These are phyloP conservation scores for Blastomyces emzantsi DNA, from an alignment of 2,329 filamentous ascomycete genomes.

Conservation along the genomic window DNA sequence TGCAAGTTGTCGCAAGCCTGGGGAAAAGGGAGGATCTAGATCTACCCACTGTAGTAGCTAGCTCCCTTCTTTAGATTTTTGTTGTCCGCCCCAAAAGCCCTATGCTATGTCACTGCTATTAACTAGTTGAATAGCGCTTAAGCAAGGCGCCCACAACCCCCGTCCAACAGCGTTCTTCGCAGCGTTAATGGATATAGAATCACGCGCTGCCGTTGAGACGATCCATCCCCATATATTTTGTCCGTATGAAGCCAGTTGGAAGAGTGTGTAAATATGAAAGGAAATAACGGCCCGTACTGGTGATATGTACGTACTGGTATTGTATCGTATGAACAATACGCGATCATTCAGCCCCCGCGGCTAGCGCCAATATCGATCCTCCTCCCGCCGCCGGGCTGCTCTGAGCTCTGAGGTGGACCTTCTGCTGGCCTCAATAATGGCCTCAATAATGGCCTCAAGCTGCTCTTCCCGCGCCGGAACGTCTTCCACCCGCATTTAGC, in stretches of 20 bases:
- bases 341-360: not conserved
- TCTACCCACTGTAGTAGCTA: no score
- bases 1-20: no score
- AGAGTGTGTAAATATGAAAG: not conserved
- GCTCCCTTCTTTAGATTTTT: no score
- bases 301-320: not conserved
- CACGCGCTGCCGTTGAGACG: not conserved
- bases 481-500: constrained; percentile 6
- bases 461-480: constrained; percentile 1
- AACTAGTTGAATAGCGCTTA: no score
- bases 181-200: not conserved
- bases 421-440: no score
- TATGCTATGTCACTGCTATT: not conserved
- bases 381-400: not conserved
- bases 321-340: not conserved
- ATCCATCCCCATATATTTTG: not conserved
- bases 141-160: no score
- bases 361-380: not conserved
- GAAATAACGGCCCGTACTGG: not conserved
- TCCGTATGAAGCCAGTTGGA: not conserved
- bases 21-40: no score
- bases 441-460: no score
- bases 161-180: not conserved
- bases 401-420: no score
- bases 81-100: no score